Evolutionary conservation across 2,329 filamentous ascomycete species (phyloP).

Genomic region (Keithomyces neogunnii): DNA sequence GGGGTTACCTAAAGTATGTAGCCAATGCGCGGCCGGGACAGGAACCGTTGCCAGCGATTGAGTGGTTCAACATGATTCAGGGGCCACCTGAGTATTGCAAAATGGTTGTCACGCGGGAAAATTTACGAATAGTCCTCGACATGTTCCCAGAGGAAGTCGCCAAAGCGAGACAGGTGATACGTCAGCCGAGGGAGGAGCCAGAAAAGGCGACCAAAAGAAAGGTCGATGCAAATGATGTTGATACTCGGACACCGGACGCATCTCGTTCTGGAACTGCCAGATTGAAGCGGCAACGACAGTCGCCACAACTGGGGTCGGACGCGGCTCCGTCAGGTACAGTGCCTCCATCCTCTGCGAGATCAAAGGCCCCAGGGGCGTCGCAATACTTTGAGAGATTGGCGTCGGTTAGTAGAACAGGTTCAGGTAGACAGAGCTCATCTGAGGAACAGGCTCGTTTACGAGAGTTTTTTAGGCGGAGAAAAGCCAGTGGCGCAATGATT

Average conservation of each 20-base stretch:
- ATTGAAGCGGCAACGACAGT: slow-evolving; percentile 5
- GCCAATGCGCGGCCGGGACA: slow-evolving; percentile 13
- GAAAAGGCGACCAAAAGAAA: not conserved
- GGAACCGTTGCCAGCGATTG: slow-evolving; percentile 26
- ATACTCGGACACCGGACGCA: not conserved
- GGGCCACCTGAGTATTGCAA: slow-evolving; percentile 20
- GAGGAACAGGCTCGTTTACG: slow-evolving; percentile 17
- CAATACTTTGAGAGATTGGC: slow-evolving; percentile 15
- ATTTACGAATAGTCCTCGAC: slow-evolving; percentile 24
- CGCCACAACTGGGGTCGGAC: slow-evolving; percentile 11
- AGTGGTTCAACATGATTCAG: slow-evolving; percentile 31
- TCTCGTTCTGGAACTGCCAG: not conserved
- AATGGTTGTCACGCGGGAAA: slow-evolving; percentile 26
- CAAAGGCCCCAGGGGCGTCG: slow-evolving; percentile 11
- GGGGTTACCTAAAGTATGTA: slow-evolving; percentile 34
- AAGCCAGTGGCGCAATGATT: slow-evolving; percentile 5
- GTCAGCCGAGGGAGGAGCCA: not conserved
- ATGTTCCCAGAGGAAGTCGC: slow-evolving; percentile 25
- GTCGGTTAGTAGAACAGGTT: slow-evolving; percentile 7
- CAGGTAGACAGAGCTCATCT: slow-evolving; percentile 7
- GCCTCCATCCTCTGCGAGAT: slow-evolving; percentile 9
- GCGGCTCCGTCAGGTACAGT: slow-evolving; percentile 12
- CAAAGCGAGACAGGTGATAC: slow-evolving; percentile 5
- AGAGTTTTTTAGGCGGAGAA: slow-evolving; percentile 18
- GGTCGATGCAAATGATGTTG: slow-evolving; percentile 4